Evolutionary conservation across 192 early-diverging fungal genomes (phyloP).

Genomic region (Coemansia sp.): DNA sequence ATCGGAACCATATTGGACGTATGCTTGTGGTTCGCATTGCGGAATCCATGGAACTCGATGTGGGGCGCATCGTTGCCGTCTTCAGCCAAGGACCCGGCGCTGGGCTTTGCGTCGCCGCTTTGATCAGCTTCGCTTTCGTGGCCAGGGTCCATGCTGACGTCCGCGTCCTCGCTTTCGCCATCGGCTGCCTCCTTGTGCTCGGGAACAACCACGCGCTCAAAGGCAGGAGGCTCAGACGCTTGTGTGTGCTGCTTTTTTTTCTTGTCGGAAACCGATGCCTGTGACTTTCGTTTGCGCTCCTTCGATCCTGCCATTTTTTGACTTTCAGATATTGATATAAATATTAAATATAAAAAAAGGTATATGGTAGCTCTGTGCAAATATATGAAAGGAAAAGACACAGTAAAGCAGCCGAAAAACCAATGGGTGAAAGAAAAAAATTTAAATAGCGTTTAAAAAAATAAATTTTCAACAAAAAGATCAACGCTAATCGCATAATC

Average conservation of each 20-base stretch:
- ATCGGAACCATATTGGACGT: constrained; percentile 53
- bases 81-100: background rate
- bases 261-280: background rate
- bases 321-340: no score
- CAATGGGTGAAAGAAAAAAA: constrained; percentile 6
- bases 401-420: background rate
- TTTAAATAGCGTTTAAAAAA: background rate
- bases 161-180: background rate
- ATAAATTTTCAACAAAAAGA: constrained; percentile 1
- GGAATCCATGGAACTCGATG: constrained; percentile 42
- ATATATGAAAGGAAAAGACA: no score
- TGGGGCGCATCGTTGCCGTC: background rate
- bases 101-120: background rate
- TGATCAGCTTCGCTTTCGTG: background rate
- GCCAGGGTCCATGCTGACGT: background rate
- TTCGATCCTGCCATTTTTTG: background rate
- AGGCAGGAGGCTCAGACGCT: background rate
- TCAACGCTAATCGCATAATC: background rate
- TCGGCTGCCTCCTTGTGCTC: background rate
- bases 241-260: background rate
- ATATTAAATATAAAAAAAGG: background rate
- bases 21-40: constrained; percentile 49
- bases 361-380: no score
- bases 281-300: constrained; percentile 1
- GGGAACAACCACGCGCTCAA: constrained; percentile 9